phyloP scores from a whole-genome alignment of 2,329 filamentous ascomycete species.

The Colletotrichum gigasporum region DNA sequence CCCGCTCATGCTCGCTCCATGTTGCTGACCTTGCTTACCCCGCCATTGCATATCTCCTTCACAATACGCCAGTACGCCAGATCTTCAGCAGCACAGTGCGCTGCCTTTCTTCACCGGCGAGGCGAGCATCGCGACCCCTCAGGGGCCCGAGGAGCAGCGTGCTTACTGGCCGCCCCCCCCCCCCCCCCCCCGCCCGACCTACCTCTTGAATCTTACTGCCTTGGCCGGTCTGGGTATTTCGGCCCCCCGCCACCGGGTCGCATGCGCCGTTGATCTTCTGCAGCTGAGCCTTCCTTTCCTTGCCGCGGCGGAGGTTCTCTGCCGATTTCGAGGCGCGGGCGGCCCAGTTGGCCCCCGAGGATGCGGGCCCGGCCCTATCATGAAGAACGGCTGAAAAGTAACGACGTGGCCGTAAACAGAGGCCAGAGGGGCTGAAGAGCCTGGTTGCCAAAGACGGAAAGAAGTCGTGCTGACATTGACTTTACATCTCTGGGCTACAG shows the following conservation, averaged over 20 bases:
- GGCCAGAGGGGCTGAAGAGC: neutral
- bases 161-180: no score
- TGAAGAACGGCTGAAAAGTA: no score
- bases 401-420: no score
- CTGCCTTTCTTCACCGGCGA: no score
- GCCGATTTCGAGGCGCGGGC: neutral
- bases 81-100: slow-evolving; percentile 16
- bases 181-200: no score
- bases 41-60: slow-evolving; percentile 13
- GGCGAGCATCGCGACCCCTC: no score
- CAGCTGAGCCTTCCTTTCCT: neutral
- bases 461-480: neutral
- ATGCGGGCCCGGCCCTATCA: no score
- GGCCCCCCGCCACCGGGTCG: neutral
- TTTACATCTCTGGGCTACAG: neutral
- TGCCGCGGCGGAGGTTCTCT: neutral
- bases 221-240: neutral
- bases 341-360: neutral
- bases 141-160: neutral
- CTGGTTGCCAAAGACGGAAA: neutral
- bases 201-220: neutral
- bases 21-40: neutral
- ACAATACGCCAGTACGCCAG: no score
- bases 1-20: no score
- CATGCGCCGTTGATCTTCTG: slow-evolving; percentile 16